Evolutionary conservation across 768 basidiomycete species (phyloP), one percentile per base, ranked within the genome.

Genomic region (Suillus spraguei): DNA sequence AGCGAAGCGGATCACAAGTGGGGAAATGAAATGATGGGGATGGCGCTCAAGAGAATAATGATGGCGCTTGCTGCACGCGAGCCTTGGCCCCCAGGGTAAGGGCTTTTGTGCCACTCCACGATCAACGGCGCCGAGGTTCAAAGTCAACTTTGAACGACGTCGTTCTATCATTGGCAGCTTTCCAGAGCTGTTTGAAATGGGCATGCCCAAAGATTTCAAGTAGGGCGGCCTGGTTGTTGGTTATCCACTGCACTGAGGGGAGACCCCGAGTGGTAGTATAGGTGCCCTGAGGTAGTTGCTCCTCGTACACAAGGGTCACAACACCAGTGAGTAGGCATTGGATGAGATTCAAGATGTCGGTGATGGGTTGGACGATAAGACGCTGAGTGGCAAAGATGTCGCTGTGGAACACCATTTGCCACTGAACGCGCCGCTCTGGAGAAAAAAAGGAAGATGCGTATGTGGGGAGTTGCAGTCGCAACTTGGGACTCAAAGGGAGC

Each of bases 331-430:
- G 83, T 47, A 90, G 85, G 69, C 89, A 90, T 70, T 90, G 89
- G 46, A 90, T 72, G 63, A 90, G 81, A 72, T 82, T 82, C 64
- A 90, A 79, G 67, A 90, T 87, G 73, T 90, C 88, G 75, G 83
- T 85, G 73, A 90, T 83, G 55, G 89, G 89, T 36, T 84, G 83
- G 61, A 86, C 84, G 67, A 87, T 84, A 74, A 88, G 87, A 39
- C 88, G 81, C 62, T 88, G 83, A 35, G 85, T 87, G 69, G 88
- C 87, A 76, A 90, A 90, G 59, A 87, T 85, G 75, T 89, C 88
- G 70, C 85, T 86, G 72, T 89, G 91, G 72, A 94, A 94, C 69
- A 92, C 90, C 91, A 93, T 92, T 74, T 93, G 86, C 92, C 92
- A 94, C 72, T 93, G 91, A 53, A 93, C 84, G 64, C 90, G 86